Evolutionary conservation across 306 rosid species (phyloP).

Genomic region (Acacia melanoxylon): DNA sequence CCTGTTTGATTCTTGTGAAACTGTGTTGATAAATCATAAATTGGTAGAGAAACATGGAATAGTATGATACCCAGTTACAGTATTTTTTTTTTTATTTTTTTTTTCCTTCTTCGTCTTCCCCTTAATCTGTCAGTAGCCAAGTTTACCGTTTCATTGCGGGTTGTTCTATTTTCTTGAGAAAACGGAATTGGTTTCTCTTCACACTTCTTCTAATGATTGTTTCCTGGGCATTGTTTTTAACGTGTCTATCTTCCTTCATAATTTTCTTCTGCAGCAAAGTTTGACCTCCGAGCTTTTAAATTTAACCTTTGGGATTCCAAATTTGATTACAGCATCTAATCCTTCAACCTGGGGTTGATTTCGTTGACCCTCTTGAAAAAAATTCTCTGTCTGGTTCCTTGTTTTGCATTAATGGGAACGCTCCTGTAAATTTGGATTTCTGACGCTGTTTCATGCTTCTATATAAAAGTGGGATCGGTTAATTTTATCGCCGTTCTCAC

Average conservation of each 20-base stretch:
- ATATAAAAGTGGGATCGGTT: conserved; percentile 30
- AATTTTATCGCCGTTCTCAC: neutral
- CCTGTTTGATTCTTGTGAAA: conserved; percentile 50
- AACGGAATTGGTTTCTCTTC: conserved; percentile 17
- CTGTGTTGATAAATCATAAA: conserved; percentile 29
- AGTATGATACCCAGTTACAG: conserved; percentile 1
- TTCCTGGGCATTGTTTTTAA: conserved; percentile 8
- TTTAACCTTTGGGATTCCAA: conserved; percentile 23
- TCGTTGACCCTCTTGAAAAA: conserved; percentile 27
- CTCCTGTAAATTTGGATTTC: conserved; percentile 29
- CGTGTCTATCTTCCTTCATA: conserved; percentile 2
- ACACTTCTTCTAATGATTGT: conserved; percentile 2
- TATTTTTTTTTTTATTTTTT: too few species aligned
- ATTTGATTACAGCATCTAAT: conserved; percentile 9
- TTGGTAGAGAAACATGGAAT: conserved; percentile 28
- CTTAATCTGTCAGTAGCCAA: conserved; percentile 7
- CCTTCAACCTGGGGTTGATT: conserved; percentile 38
- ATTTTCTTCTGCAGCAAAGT: neutral
- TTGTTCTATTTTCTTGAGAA: conserved; percentile 7
- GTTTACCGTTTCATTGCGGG: conserved; percentile 5
- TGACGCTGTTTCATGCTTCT: conserved; percentile 16
- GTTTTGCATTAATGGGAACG: conserved; percentile 21
- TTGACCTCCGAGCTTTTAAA: conserved; percentile 18
- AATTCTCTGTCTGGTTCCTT: conserved; percentile 6
- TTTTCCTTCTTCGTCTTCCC: neutral